Base-by-base conservation (phyloP, 1,284 basidiomycete species). In the Ceratobasidium sp. region DNA sequence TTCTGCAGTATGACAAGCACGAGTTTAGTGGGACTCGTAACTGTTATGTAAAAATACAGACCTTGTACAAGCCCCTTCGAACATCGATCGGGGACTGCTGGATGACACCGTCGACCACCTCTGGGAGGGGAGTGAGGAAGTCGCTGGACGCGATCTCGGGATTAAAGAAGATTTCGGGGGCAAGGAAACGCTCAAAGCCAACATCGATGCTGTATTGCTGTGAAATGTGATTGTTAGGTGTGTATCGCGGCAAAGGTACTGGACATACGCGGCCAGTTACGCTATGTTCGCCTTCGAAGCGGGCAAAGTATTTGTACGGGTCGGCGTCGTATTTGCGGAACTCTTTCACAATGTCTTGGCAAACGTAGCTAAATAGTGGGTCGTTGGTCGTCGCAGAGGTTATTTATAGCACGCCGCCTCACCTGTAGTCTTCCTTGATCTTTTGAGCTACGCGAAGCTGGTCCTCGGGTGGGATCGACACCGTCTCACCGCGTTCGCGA, bases 121-220 rank as follows among this genome's bases (percentile, higher is more conserved):
- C 90, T 0, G 97, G 96, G 2, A 99, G 86, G 3, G 97, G 97
- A 1, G 96, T 98, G 74, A 99, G 83, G 86, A 98, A 99, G 82
- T 99, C 97, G 58, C 95, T 97, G 0, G 94, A 96, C 81, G 92
- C 94, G 77, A 99, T 98, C 81, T 99, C 97, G 12, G 97, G 97
- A 83, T 99, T 99, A 87, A 99, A 99, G 84, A 99, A 98, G 80
- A 99, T 97, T 81, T 99, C 97, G 4, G 97, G 95, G 0, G 96
- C 96, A 48, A 99, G 88, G 87, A 99, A 99, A 44, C 97, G 94
- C 82, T 99, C 97, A 82, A 98, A 99, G 23, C 97, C 97, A 73
- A 99, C 89, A 78, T 99, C 96, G 59, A 99, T 84, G 64, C 84
- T 80, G 81, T 96, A 97, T 88, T 92, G 91, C 91, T 95, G 79